Evolutionary conservation across 2,329 filamentous ascomycete genomes (phyloP).

Genomic region (Trichoderma sp.): DNA sequence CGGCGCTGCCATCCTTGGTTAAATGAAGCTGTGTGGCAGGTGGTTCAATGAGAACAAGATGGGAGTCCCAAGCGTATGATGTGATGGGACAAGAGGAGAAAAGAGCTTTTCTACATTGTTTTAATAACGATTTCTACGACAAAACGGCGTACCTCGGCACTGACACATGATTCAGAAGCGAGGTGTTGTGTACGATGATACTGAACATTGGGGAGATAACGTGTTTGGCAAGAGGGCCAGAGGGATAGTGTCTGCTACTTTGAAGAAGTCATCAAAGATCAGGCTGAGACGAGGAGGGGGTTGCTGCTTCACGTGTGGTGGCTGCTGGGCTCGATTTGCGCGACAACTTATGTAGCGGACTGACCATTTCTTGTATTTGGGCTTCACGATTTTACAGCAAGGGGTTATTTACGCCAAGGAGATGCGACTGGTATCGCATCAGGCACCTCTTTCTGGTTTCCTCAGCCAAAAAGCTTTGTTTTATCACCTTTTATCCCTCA

Average conservation of each 20-base stretch:
- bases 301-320: neutral
- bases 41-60: neutral
- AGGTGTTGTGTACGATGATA: slow-evolving; percentile 19
- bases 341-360: slow-evolving; percentile 2
- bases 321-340: neutral
- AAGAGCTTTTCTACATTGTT: neutral
- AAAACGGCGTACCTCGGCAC: slow-evolving; percentile 19
- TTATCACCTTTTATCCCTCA: slow-evolving; percentile 6
- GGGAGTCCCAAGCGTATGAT: neutral
- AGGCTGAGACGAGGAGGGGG: neutral
- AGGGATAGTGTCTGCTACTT: neutral
- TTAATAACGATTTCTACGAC: slow-evolving; percentile 2
- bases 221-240: neutral
- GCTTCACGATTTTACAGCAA: neutral
- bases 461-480: neutral
- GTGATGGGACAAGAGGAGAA: neutral
- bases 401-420: neutral
- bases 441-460: neutral
- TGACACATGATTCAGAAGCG: slow-evolving; percentile 15
- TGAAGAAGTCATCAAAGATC: slow-evolving; percentile 4
- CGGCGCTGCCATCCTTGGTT: slow-evolving; percentile 65
- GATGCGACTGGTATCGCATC: neutral
- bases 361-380: neutral
- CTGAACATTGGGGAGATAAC: neutral
- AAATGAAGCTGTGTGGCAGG: slow-evolving; percentile 27